Evolutionary conservation across 768 basidiomycete genomes (phyloP).

Genomic region (Leccinum broughii): DNA sequence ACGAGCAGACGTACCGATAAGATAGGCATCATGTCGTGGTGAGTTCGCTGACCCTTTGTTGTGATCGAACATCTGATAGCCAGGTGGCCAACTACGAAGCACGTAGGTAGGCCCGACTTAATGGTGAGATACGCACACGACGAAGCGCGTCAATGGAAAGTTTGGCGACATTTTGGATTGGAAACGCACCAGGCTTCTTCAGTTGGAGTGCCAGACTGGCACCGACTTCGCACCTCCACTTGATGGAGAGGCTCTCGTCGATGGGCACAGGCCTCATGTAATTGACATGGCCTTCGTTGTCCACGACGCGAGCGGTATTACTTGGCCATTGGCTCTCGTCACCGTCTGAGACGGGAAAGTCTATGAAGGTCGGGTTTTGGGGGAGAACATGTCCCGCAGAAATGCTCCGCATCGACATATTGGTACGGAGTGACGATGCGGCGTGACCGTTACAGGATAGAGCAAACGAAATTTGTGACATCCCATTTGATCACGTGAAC

Average conservation of each 20-base stretch:
- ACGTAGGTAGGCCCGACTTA: conserved; percentile 51
- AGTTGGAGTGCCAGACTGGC: conserved; percentile 43
- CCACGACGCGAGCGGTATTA: conserved; percentile 53
- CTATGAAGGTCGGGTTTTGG: conserved; percentile 52
- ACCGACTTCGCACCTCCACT: conserved; percentile 56
- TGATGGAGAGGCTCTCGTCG: conserved; percentile 51
- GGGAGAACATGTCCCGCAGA: conserved; percentile 40
- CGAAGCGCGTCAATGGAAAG: conserved; percentile 1
- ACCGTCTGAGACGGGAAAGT: conserved; percentile 66
- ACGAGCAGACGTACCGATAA: conserved; percentile 55
- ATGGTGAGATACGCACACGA: neutral
- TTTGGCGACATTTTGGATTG: neutral
- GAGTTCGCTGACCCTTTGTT: conserved; percentile 56
- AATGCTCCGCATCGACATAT: conserved; percentile 24
- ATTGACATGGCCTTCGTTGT: conserved; percentile 67
- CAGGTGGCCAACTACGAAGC: conserved; percentile 61
- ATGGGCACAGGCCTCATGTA: conserved; percentile 58
- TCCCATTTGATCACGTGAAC: neutral
- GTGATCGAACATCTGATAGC: conserved; percentile 75
- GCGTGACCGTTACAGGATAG: neutral
- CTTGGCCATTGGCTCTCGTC: conserved; percentile 52
- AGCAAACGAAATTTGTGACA: conserved; percentile 1
- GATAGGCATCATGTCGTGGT: conserved; percentile 76
- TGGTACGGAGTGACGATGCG: conserved; percentile 7
- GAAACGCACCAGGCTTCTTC: conserved; percentile 50